Base-by-base conservation (phyloP, 2,329 filamentous ascomycete species). In the Dothistroma septosporum region DNA sequence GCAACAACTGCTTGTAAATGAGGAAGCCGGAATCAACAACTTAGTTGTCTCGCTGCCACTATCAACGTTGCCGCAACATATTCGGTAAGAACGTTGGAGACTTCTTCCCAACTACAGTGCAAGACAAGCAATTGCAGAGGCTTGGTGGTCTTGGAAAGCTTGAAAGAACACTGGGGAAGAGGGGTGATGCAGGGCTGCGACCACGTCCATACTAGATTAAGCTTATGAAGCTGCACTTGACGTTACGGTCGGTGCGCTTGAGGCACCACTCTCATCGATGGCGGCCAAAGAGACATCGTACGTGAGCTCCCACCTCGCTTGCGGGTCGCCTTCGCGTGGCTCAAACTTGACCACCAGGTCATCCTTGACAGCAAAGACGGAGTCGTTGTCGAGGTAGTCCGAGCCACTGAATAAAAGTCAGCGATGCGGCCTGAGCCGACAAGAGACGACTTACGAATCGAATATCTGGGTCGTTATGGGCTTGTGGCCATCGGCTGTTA, bases 401-500 rank as follows among this genome's bases (percentile, higher is more conserved):
- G 59, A 62, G 21, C 61, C 61, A 2, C 57, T 58, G 33, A 5
- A n/a, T 19, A 50, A 2, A 22, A 35, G 31, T 53, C 50, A 53
- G 14, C 46, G 24, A 50, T 9, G 4, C 16, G 9, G 16, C 32
- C 54, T 33, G 8, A 8, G n/a, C 12, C 9, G 31, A 11, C 16
- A 11, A 10, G 32, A n/a, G 2, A 3, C 21, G 21, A 58, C 57
- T 53, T 47, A 58, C 35, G 63, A 60, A 72, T 91, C 88, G 71
- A 91, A 93, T 58, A 94, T 86, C 73, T 94, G 90, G 0, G 89
- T 91, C 0, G 87, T 88, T 53, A 95, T 81, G 0, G 87, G 80
- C 69, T 85, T 88, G 77, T 87, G 86, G 8, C 82, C 83, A 82
- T 79, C 12, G 80, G 78, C 31, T 22, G 31, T 58, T 16, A 62